phyloP scores from a whole-genome alignment of 208 protist genomes.

The Leishmania aethiopica region DNA sequence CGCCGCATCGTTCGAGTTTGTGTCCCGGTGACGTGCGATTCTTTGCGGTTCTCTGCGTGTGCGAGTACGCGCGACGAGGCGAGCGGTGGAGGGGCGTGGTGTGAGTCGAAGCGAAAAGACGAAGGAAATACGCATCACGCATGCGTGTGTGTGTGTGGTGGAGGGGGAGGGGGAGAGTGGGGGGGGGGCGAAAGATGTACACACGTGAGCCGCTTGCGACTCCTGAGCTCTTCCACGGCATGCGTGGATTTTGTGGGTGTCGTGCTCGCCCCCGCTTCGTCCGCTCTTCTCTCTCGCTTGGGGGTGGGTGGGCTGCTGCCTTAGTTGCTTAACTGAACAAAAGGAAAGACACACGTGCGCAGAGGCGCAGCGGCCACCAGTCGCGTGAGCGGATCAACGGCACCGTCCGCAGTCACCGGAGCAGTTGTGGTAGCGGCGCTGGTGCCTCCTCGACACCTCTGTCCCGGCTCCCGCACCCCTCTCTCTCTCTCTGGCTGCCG shows the following conservation, averaged over 20 bases:
- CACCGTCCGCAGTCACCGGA: neutral
- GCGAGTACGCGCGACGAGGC: neutral
- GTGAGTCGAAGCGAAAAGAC: neutral
- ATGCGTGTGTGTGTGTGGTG: neutral
- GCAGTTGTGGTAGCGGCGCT: neutral
- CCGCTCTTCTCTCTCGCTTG: neutral
- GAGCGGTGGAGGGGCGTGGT: neutral
- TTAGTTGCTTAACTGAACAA: constrained; percentile 3
- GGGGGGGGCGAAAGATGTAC: neutral
- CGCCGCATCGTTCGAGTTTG: neutral
- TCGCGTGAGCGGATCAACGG: neutral
- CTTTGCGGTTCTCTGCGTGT: neutral
- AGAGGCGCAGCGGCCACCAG: neutral
- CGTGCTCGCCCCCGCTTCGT: neutral
- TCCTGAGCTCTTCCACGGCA: neutral
- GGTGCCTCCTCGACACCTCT: neutral
- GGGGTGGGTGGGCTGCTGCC: neutral
- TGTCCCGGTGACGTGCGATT: neutral
- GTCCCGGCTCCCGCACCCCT: neutral
- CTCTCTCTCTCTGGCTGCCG: neutral
- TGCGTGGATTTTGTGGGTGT: neutral
- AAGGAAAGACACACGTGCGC: neutral
- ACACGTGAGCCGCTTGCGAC: neutral
- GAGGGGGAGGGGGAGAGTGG: neutral
- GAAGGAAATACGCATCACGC: neutral